Base-by-base conservation (phyloP, 2,329 filamentous ascomycete species). In the Hymenoscyphus infarciens region DNA sequence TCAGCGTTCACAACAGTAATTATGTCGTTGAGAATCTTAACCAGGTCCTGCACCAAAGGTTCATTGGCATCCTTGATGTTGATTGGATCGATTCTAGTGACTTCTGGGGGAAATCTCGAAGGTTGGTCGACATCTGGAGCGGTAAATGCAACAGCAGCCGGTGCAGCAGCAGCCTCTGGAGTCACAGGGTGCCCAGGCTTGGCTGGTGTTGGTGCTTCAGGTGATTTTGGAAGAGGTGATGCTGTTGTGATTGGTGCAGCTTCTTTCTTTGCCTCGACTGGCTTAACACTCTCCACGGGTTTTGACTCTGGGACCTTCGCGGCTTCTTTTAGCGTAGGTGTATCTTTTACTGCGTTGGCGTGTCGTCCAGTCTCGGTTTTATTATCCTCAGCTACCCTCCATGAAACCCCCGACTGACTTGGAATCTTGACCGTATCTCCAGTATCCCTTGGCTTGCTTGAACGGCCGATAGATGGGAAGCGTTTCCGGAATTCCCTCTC, bases 21-120 rank as follows among this genome's bases (percentile, higher is more conserved):
- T 71, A 99, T 89, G 76, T 96, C 92, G 78, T 99, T 99, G 71
- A 99, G 83, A 79, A 97, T 94, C 79, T 91, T 94, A 64, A 96
- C 92, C 5, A 99, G 82, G 72, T 98, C 92, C 77, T 97, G 92
- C 25, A 98, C 90, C 39, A 97, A 84, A 31, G 91, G 90, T 74
- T 98, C 94, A 64, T 87, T 86, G 60, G 90, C 91, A 71, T 92
- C 85, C 60, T 85, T 82, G 27, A 96, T 84, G 58, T 83, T 83
- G 63, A 97, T 80, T 65, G 92, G 86, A 73, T 97, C 91, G 69
- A 98, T 91, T 16, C 86, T 85, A 64, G 87, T 72, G 25, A 78
- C 78, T 22, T 87, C 79, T 53, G 88, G 84, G 61, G 85, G 85
- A 73, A 83, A 83, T 64, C 78, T 81, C 42, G 85, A 89, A 38